These are phyloP conservation scores for Alternaria tenuissima DNA, from an alignment of 2,329 filamentous ascomycete genomes.

Conservation along the genomic window DNA sequence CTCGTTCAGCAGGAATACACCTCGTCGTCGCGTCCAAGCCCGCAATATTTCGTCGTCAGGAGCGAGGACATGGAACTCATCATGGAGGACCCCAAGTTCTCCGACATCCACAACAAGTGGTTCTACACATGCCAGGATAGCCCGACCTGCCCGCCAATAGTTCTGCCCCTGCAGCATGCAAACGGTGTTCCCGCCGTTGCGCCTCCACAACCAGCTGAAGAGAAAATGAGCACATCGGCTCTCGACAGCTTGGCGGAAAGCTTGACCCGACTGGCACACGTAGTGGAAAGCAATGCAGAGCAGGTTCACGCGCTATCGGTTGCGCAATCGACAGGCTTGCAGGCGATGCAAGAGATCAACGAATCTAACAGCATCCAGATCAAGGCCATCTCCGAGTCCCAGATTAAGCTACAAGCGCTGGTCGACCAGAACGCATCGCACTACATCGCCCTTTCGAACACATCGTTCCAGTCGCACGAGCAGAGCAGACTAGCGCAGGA, in stretches of 20 bases:
- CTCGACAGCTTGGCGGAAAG: constrained; percentile 34
- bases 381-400: constrained; percentile 43
- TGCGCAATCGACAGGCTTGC: constrained; percentile 45
- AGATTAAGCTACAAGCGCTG: constrained; percentile 40
- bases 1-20: constrained; percentile 45
- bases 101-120: constrained; percentile 44
- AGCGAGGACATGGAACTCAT: constrained; percentile 48
- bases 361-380: constrained; percentile 47
- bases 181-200: constrained; percentile 31
- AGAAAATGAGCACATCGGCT: constrained; percentile 24
- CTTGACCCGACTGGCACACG: constrained; percentile 35
- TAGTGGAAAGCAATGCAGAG: constrained; percentile 42
- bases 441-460: constrained; percentile 47
- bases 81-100: constrained; percentile 41
- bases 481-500: constrained; percentile 37
- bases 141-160: constrained; percentile 26
- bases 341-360: constrained; percentile 50
- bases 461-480: constrained; percentile 41
- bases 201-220: constrained; percentile 8
- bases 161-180: constrained; percentile 44
- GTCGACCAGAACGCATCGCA: constrained; percentile 46
- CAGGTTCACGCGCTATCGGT: constrained; percentile 46
- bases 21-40: constrained; percentile 39
- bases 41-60: constrained; percentile 47
- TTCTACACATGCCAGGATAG: constrained; percentile 43